Conservation (phyloP, 2,329 filamentous ascomycete species). For the Penicillium sp. region DNA sequence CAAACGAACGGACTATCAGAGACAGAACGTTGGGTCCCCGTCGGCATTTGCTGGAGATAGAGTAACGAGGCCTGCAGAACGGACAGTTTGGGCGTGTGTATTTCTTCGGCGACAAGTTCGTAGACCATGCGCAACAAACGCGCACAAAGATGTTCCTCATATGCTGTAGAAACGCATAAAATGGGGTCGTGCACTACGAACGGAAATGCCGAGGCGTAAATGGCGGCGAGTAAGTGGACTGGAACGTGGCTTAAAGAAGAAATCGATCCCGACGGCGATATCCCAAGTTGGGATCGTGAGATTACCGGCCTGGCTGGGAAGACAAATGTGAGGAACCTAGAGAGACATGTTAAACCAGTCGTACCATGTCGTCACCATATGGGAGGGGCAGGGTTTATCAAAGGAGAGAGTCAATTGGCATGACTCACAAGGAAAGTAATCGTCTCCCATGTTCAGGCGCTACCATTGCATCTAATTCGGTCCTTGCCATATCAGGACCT, state of each 20-base stretch:
- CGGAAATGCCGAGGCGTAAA: slow-evolving; percentile 27
- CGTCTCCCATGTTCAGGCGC: slow-evolving; percentile 9
- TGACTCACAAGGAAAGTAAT: slow-evolving; percentile 15
- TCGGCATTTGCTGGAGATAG: slow-evolving; percentile 21
- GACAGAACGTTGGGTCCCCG: slow-evolving; percentile 15
- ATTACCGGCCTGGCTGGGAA: slow-evolving; percentile 25
- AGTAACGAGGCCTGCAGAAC: slow-evolving; percentile 26
- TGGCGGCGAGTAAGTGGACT: slow-evolving; percentile 25
- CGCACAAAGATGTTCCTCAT: slow-evolving; percentile 14
- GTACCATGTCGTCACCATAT: too few species aligned
- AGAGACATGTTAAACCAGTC: too few species aligned
- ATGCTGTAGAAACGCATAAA: slow-evolving; percentile 18
- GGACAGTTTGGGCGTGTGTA: slow-evolving; percentile 26
- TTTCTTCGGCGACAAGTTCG: slow-evolving; percentile 20
- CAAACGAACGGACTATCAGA: slow-evolving; percentile 31
- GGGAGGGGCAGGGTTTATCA: too few species aligned
- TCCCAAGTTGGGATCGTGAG: slow-evolving; percentile 21
- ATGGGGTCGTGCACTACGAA: slow-evolving; percentile 25
- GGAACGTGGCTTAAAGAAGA: slow-evolving; percentile 16
- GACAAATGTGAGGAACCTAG: slow-evolving; percentile 22
- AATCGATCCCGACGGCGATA: not conserved
- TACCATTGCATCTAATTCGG: slow-evolving; percentile 12
- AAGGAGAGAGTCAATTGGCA: not conserved
- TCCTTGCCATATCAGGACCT: not conserved
- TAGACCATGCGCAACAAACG: slow-evolving; percentile 22